Evolutionary conservation across 768 basidiomycete species (phyloP).

Genomic region (Mycena vitilis): DNA sequence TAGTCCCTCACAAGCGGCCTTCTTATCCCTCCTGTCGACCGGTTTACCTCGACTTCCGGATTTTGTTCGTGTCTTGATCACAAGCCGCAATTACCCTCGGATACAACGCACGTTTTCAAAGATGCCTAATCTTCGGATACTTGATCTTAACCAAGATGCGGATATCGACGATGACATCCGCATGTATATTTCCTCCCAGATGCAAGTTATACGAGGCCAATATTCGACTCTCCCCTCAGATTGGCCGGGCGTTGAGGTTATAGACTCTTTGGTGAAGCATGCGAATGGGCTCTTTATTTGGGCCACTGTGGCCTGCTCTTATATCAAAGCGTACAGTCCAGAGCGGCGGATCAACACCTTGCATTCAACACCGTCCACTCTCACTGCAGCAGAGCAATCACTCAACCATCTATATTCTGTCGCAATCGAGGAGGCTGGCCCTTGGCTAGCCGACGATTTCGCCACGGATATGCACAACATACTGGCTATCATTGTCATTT

Average conservation of each 20-base stretch:
- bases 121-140: neutral
- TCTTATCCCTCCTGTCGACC: conserved; percentile 4
- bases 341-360: neutral
- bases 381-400: neutral
- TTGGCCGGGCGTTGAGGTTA: neutral
- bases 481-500: conserved; percentile 8
- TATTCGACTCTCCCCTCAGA: neutral
- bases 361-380: conserved; percentile 1
- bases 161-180: conserved; percentile 19
- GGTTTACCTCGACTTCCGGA: conserved; percentile 4
- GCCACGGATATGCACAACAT: conserved; percentile 6
- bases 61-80: conserved; percentile 22
- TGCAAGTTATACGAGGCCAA: conserved; percentile 2
- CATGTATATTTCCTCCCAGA: conserved; percentile 3
- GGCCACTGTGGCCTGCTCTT: conserved; percentile 16
- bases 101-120: conserved; percentile 2
- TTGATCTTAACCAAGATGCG: conserved; percentile 2
- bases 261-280: conserved; percentile 14
- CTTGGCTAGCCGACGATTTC: conserved; percentile 1
- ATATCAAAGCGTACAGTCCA: conserved; percentile 2
- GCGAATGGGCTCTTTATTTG: conserved; percentile 21
- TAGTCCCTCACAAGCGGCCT: neutral
- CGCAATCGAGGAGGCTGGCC: conserved; percentile 11
- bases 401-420: conserved; percentile 11
- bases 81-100: conserved; percentile 10